Percentiles rank a stretch among this genome's conserved stretches.
phyloP scores from a whole-genome alignment of 176 grass and related monocot species.

The Lolium rigidum region DNA sequence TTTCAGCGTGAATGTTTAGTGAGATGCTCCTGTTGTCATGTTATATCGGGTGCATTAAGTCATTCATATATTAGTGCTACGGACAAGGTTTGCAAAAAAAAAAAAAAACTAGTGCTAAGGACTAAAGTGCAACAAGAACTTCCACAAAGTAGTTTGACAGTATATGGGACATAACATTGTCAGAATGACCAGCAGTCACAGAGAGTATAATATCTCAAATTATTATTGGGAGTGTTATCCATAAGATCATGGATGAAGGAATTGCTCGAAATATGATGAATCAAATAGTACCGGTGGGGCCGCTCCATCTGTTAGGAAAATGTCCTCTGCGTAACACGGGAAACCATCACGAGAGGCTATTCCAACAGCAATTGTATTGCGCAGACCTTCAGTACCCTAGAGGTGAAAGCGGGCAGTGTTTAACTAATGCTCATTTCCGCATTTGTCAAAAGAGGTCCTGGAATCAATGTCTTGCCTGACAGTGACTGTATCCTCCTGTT shows the following conservation, averaged over 20 bases:
- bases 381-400: conserved; percentile 75
- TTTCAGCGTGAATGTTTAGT: not conserved
- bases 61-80: not conserved
- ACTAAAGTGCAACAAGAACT: not conserved
- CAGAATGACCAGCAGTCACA: not conserved
- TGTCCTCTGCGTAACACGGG: conserved; percentile 57
- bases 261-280: not conserved
- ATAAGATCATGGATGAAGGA: conserved; percentile 25
- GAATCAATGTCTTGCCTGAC: conserved; percentile 57
- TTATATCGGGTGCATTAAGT: not conserved
- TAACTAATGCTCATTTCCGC: conserved; percentile 9
- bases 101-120: not conserved
- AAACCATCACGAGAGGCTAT: conserved; percentile 72
- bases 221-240: not conserved
- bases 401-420: conserved; percentile 9
- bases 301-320: conserved; percentile 84
- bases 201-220: not conserved
- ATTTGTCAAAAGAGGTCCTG: conserved; percentile 9
- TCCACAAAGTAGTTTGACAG: not conserved
- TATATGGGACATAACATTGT: not conserved
- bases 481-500: conserved; percentile 81
- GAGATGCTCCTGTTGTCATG: not conserved
- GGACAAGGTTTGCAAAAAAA: not conserved
- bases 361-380: conserved; percentile 56
- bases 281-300: conserved; percentile 53